Evolutionary conservation across 2,329 filamentous ascomycete genomes (phyloP), one percentile per base, ranked within the genome.

Genomic region (Ophiostoma australiae): DNA sequence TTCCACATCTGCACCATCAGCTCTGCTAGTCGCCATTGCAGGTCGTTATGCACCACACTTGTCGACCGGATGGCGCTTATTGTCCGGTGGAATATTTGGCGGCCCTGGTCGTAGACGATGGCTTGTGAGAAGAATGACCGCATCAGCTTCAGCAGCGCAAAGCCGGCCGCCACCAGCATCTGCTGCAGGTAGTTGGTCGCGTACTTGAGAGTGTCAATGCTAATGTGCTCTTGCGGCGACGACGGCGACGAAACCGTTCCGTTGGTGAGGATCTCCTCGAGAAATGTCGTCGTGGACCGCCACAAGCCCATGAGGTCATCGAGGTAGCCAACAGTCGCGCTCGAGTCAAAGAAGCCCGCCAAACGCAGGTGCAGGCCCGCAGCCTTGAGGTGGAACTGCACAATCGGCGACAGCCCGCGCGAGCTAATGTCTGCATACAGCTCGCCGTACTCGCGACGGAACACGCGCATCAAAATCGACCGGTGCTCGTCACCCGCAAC

Each of bases 1-100:
- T 93, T 92, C 91, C 91, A 95, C 79, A 95, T 90, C 80, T 94
- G 92, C 6, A 92, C 91, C 84, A 94, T 90, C n/a, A 95, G 85
- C 80, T 94, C 92, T 2, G 91, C 91, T 72, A 94, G 83, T 41
- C 92, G 87, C 84, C 91, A 92, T 70, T 92, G 89, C 13, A 95
- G 84, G 76, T 95, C 92, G 76, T 94, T 94, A 73, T 89, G 86
- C 63, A 89, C 86, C 23, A 94, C 89, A 74, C 90, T 93, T 67
- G 91, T 91, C 69, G 86, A 85, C 44, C 91, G 85, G 68, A 94
- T 89, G 4, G 88, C 87, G 65, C 85, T 84, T 69, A 94, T 89
- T 1, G 91, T 90, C 65, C 86, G 84, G 74, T 91, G 86, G 77
- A 94, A 93, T 13, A 92, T 85, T 4, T 83, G 85, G 33, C 90